Evolutionary conservation across 257 asterid species (phyloP), one percentile per base, ranked within the genome.

Genomic region (Avicennia marina): DNA sequence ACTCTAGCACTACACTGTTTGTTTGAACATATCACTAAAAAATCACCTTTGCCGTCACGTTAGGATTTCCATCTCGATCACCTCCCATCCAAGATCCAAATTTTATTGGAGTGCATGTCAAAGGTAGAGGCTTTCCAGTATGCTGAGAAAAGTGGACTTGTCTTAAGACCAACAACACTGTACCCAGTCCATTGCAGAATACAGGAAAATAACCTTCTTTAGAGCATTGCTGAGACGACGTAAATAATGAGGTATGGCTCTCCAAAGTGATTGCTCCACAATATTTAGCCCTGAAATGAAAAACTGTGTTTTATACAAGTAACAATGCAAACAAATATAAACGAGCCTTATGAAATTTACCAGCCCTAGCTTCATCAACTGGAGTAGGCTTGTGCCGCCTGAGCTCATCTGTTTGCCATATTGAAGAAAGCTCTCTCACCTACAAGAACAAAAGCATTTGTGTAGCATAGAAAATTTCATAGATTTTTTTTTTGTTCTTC

Each of bases 81-180:
- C 96, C 98, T n/a, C 98, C 98, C 95, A 88, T 91, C 96, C 98
- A 91, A 27, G 98, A 91, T 34, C 98, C 98, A 78, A 88, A 91
- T 76, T 79, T 88, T 76, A 91, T 91, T 9, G 98, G 98, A 33
- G 98, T 91, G 81, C 95, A 80, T 36, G 95, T 88, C 85, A 88
- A 67, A 46, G 96, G 98, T 62, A 91, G 94, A 44, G 95, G 84
- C 71, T 53, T 83, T 67, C 98, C 96, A 42, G 96, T 83, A 66
- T 88, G 95, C 98, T 91, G 87, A 58, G 65, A 57, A 25, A 72
- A 61, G 45, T 36, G 68, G 59, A 62, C 62, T 62, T 58, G 31
- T 58, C 8, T 64, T 46, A 6, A 44, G 66, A 57, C 26, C 50
- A 73, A 33, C 31, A 12, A 33, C 47, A 47, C 41, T 53, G 29